Base-by-base conservation (phyloP, 2,329 filamentous ascomycete genomes). In the Alternaria tenuissima region DNA sequence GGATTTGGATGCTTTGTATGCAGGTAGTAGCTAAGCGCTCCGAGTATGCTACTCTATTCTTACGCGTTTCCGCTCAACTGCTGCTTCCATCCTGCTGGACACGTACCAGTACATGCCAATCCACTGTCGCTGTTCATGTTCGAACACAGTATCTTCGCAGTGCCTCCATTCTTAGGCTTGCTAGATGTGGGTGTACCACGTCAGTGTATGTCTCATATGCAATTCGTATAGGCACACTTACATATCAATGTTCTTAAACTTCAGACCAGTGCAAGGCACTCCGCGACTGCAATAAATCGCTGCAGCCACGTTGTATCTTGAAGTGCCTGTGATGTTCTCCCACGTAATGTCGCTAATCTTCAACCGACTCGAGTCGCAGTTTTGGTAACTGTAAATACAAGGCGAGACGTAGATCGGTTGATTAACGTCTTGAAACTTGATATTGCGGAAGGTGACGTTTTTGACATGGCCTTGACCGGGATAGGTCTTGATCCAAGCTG, bases 291-390 rank as follows among this genome's bases (percentile, higher is more conserved):
- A 74, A 69, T 84, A 81, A 44, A 84, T 82, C 5, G 79, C 82
- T 7, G 78, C 78, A 2, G 79, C 83, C 22, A 84, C 78, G 65
- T 85, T 84, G 20, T 59, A 59, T 28, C 42, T 34, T 14, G 32
- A 57, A 0, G 83, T 85, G 6, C 83, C 83, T 2, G 80, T 82
- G 52, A 85, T 79, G 64, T 85, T 85, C 57, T 82, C 77, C 81
- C 82, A 84, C 39, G 76, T 80, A 24, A 85, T 72, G 63, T 85
- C 81, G 38, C 74, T 75, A 57, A 85, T 84, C 52, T 80, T 70
- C 24, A 74, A 43, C 11, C 61, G 58, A n/a, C 52, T 61, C 2
- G 36, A 26, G 51, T 73, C 70, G 48, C 70, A 74, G n/a, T 71
- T 71, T 1, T 32, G 55, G 52, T 69, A 72, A 16, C 52, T 59